Evolutionary conservation across 2,329 filamentous ascomycete genomes (phyloP).

Genomic region (Fusarium ambrosium): DNA sequence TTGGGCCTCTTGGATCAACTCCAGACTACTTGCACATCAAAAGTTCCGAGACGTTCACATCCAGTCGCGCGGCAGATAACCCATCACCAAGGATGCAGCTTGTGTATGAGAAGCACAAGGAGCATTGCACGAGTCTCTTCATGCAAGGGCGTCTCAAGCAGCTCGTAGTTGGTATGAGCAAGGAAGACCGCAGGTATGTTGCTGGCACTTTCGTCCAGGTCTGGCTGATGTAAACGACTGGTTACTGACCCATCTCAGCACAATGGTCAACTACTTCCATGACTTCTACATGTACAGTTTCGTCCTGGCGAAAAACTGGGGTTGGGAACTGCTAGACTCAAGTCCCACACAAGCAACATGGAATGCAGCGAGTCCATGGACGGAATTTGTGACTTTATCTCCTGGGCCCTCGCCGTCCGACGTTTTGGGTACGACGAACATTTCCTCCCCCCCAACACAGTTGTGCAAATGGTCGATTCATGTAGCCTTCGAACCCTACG

Average conservation of each 20-base stretch:
- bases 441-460: no score
- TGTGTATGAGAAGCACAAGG: conserved; percentile 6
- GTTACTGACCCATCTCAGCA: neutral
- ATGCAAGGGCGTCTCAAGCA: conserved; percentile 14
- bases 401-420: no score
- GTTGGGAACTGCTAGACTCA: no score
- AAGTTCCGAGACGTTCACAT: conserved; percentile 1
- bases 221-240: neutral
- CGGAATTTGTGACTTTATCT: no score
- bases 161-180: conserved; percentile 7
- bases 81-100: conserved; percentile 29
- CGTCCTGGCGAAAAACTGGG: no score
- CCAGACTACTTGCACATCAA: conserved; percentile 21
- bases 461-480: no score
- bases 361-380: no score
- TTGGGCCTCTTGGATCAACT: neutral
- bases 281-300: no score
- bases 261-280: conserved; percentile 27
- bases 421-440: no score
- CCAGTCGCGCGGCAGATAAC: neutral
- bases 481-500: no score
- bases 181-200: conserved; percentile 22
- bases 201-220: neutral
- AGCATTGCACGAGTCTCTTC: conserved; percentile 14
- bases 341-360: no score